Conservation (phyloP, 2,329 filamentous ascomycete genomes). For the Fusarium citri region DNA sequence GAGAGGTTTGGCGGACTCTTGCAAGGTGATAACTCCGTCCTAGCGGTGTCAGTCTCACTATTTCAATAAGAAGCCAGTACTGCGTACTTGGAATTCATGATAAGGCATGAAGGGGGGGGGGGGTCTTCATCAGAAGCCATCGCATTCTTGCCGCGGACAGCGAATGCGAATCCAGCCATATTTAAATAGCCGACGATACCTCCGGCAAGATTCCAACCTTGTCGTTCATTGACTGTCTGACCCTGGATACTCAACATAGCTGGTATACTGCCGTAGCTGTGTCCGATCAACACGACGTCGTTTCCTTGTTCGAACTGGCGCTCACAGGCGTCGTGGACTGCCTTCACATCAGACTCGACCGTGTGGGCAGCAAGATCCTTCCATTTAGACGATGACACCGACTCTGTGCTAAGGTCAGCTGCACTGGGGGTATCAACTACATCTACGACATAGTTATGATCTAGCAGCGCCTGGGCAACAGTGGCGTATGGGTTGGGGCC, state of each 20-base stretch:
- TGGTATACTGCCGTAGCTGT: constrained; percentile 6
- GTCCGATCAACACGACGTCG: neutral
- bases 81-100: neutral
- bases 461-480: neutral
- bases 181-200: neutral
- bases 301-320: neutral
- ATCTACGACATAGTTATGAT: neutral
- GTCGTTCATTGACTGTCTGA: neutral
- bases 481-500: neutral
- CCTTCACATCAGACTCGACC: neutral
- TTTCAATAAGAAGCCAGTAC: accelerated
- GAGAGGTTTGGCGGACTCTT: neutral
- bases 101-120: neutral
- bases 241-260: neutral
- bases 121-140: constrained; percentile 2
- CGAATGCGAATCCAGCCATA: neutral
- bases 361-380: neutral
- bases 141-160: neutral
- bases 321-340: neutral
- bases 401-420: neutral
- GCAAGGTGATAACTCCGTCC: neutral
- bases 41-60: neutral
- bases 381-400: neutral
- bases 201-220: neutral
- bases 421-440: neutral